Evolutionary conservation across 257 asterid species (phyloP), one percentile per base, ranked within the genome.

Genomic region (Nicotiana attenuata): DNA sequence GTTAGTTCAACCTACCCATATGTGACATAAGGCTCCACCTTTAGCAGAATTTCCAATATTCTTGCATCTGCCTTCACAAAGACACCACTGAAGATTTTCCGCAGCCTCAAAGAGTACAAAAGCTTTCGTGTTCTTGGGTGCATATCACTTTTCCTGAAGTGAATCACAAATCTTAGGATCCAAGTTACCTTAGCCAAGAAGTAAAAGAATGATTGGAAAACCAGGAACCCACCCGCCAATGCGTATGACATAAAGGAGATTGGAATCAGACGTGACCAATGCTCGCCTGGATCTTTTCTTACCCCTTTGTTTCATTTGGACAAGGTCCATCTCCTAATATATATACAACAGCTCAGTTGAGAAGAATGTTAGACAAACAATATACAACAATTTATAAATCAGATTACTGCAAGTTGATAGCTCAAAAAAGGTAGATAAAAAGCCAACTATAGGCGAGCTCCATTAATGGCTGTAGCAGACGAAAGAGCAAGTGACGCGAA

Each of bases 11-110:
- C 92, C 41, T 92, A 95, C 99, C 99, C 99, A 82, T 94, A 96
- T 65, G 99, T 92, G 50, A 96, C 88, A 73, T 84, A 96, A 68
- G 98, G 99, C 89, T 93, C 97, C 89, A 95, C 97, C 85, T 91
- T 92, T 80, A 80, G 88, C 88, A 96, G 88, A 55, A 87, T 83
- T 77, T 88, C 95, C 92, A 92, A 85, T 65, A 89, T 15, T 55
- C 88, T 90, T 29, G 85, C 90, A 83, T 86, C 86, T 69, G 92
- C 97, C 90, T 89, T 89, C 19, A 93, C 93, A 91, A 96, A 96
- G 33, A 94, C 98, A 35, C 98, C 99, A 78, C 66, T 85, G 84
- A 91, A 90, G 29, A 90, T 80, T 86, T 87, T 92, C 86, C 94
- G 86, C 86, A 96, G 82, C 76, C 94, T 89, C 94, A 96, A 85